Conservation (phyloP, 2,329 filamentous ascomycete species). For the Davidsoniella virescens region DNA sequence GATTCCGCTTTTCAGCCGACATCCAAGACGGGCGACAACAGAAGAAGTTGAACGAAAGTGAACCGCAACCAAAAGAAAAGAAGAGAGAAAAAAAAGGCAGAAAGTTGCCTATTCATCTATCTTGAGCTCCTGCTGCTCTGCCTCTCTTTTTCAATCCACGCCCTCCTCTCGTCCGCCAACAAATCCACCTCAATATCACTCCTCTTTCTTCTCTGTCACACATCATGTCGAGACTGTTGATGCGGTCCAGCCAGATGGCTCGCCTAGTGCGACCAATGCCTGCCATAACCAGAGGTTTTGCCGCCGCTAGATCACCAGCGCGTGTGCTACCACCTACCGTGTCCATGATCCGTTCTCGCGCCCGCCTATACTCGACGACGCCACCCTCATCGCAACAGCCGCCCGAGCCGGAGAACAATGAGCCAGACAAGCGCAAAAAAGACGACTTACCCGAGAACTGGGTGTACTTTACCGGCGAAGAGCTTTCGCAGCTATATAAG, state of each 20-base stretch:
- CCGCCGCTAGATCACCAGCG: background rate
- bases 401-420: constrained; percentile 21
- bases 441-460: constrained; percentile 27
- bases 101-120: background rate
- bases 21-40: background rate
- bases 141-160: background rate
- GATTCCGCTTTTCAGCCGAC: too few species aligned
- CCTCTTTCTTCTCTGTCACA: constrained; percentile 7
- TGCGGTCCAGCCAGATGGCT: constrained; percentile 50
- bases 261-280: constrained; percentile 36
- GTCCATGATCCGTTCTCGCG: constrained; percentile 16
- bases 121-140: background rate
- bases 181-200: background rate
- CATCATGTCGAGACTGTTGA: constrained; percentile 48
- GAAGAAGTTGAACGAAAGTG: background rate
- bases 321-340: constrained; percentile 14
- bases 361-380: constrained; percentile 25
- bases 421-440: background rate
- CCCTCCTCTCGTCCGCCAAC: background rate
- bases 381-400: constrained; percentile 17
- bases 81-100: background rate
- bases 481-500: constrained; percentile 37
- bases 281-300: background rate
- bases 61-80: background rate
- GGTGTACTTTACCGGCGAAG: constrained; percentile 29